Base-by-base conservation (phyloP, 176 grass and related monocot species). In the Tillandsia fasciculata region DNA sequence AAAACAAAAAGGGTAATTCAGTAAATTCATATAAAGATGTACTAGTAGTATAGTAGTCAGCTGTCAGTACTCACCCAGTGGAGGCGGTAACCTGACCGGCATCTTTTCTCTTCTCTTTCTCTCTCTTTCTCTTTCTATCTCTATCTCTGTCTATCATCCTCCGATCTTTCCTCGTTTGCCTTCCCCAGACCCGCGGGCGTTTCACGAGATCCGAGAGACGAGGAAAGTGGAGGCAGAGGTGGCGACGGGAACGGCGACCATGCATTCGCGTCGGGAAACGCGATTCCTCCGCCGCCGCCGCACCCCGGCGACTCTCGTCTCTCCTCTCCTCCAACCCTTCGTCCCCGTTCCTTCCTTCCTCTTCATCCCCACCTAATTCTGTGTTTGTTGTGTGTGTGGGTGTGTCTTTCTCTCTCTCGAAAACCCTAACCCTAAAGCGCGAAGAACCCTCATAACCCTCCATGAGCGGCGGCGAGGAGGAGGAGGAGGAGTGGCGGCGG, bases 291-390 rank as follows among this genome's bases (percentile, higher is more conserved):
- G 64, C 80, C 51, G 87, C 74, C 73, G 67, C 17, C 54, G 54
- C 15, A 15, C n/a, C 23, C 76, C 67, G 47, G 2, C 33, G 33
- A 42, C 7, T 7, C 33, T 42, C 33, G 63, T 64, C 76, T 69
- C 85, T 27, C 89, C 79, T 13, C 23, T 77, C 66, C 72, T 61
- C 69, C 49, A 86, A 49, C 78, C 92, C 2, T 63, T 74, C 65
- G 75, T 88, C 67, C 82, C 84, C 58, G 85, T 85, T 51, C 72
- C 85, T 66, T 93, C 90, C 68, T 99, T 99, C 82, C 87, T 99
- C 61, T 90, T 99, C 82, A 86, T 93, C 76, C 94, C 94, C 67
- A 93, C 94, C 65, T 93, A 84, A 89, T 50, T 48, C 8, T 2
- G 24, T 24, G 24, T 24, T 24, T 24, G 24, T 24, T 24, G 24